Base-by-base conservation (phyloP, 2,329 filamentous ascomycete genomes). In the Pseudonectria foliicola region DNA sequence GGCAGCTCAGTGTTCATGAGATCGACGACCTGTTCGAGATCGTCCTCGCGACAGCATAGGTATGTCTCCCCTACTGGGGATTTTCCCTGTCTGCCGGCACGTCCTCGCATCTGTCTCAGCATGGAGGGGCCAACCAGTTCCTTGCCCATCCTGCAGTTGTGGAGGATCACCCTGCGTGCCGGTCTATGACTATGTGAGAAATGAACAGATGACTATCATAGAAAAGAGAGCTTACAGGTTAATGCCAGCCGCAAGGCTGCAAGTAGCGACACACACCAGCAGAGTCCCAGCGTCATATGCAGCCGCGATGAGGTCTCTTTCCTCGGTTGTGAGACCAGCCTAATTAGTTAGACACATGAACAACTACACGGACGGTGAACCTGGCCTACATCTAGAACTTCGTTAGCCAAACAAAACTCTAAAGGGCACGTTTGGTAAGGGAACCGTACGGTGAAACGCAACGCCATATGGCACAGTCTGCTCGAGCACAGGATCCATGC, bases 191-290 rank as follows among this genome's bases (percentile, higher is more conserved):
- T 8, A 21, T 29, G 40, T 54, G 16, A 53, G 45, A 18, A 29
- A 29, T n/a, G n/a, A n/a, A n/a, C n/a, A n/a, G n/a, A n/a, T n/a
- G n/a, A n/a, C n/a, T n/a, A n/a, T n/a, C n/a, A 18, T 6, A 3
- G 23, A 25, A 25, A 24, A 7, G 5, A 8, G 16, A 12, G 44
- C 61, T 38, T 40, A 68, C 50, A 89, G 62, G 56, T 89, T 88
- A 39, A 89, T 85, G n/a, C 84, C 84, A 11, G 83, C 84, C n/a
- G 84, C 84, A 37, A 89, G 69, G 53, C 82, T 86, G 49, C 82
- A 87, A 2, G 84, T 89, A 25, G 84, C 84, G 12, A 86, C 77
- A 34, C 85, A 79, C 1, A 86, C 75, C 45, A 81, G 80, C 13
- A 88, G 54, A 5, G 73, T 64, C 1, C 83, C 82, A 26, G 63